These are phyloP conservation scores for Oryza glaberrima DNA, from an alignment of 176 grass and related monocot genomes.

Conservation along the genomic window DNA sequence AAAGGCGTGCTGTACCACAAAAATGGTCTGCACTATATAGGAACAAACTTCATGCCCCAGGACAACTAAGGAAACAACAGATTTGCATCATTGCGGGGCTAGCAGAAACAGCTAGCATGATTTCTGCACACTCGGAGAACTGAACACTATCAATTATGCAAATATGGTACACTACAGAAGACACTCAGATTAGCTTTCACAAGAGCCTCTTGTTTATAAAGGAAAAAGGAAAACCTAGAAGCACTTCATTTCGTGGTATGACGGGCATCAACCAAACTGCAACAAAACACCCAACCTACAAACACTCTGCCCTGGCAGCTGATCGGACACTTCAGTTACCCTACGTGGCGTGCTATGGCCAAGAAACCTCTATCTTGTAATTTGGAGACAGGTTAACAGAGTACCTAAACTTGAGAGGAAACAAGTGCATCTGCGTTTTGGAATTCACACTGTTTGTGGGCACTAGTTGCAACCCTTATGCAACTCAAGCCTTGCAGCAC, in stretches of 20 bases:
- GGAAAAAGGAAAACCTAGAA: constrained; percentile 20
- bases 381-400: constrained; percentile 45
- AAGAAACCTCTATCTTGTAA: constrained; percentile 51
- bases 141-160: constrained; percentile 26
- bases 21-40: not conserved
- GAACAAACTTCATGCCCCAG: constrained; percentile 15
- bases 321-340: constrained; percentile 45
- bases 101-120: constrained; percentile 29
- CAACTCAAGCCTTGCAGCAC: constrained; percentile 41
- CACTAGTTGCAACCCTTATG: constrained; percentile 32
- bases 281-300: constrained; percentile 36
- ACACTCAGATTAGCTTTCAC: constrained; percentile 41
- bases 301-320: constrained; percentile 33
- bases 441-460: not conserved
- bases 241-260: constrained; percentile 41
- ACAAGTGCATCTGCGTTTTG: constrained; percentile 45
- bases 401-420: constrained; percentile 52
- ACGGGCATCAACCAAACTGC: constrained; percentile 36
- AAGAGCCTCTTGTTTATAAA: constrained; percentile 39
- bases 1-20: not conserved
- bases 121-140: constrained; percentile 32
- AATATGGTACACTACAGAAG: constrained; percentile 22
- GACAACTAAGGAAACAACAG: not conserved
- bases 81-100: not conserved
- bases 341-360: constrained; percentile 44